Conservation (phyloP, 2,329 filamentous ascomycete genomes). For the Macrophomina tecta region DNA sequence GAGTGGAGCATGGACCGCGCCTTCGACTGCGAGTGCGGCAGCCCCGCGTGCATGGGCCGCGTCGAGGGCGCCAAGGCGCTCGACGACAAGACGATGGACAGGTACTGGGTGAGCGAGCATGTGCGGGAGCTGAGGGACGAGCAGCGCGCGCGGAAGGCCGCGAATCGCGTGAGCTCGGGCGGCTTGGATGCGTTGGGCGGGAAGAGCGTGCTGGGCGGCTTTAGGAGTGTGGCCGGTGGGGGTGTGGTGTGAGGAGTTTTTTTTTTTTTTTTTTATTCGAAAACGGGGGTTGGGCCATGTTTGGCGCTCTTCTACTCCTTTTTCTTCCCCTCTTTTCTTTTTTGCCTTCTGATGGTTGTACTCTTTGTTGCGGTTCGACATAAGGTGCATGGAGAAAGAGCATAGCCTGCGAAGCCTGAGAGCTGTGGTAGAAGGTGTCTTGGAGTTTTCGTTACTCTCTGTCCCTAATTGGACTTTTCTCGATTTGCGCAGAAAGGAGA, state of each 20-base stretch:
- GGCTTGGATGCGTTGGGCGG: constrained; percentile 15
- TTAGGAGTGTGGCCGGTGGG: constrained; percentile 21
- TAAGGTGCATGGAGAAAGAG: background rate
- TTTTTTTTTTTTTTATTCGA: no score
- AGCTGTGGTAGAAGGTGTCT: background rate
- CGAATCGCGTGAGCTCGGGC: background rate
- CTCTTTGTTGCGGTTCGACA: no score
- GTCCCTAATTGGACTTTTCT: background rate
- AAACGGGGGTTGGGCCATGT: no score
- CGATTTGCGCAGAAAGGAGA: background rate
- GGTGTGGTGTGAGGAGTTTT: background rate
- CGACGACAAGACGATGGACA: constrained; percentile 58
- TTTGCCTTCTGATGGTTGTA: no score
- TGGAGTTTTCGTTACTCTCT: background rate
- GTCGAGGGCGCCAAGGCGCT: constrained; percentile 70
- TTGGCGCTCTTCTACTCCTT: no score
- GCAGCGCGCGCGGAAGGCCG: constrained; percentile 10
- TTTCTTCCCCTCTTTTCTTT: no score
- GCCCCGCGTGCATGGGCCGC: constrained; percentile 62
- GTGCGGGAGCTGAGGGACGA: constrained; percentile 35
- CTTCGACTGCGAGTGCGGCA: constrained; percentile 70
- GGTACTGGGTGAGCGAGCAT: constrained; percentile 52
- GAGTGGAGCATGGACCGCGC: constrained; percentile 77
- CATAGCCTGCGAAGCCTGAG: background rate
- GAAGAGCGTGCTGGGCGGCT: background rate